Percentiles rank a stretch among this genome's conserved stretches.
Evolutionary conservation across 805 yeast species (phyloP).

Genomic region (Naumovozyma dairenensis): DNA sequence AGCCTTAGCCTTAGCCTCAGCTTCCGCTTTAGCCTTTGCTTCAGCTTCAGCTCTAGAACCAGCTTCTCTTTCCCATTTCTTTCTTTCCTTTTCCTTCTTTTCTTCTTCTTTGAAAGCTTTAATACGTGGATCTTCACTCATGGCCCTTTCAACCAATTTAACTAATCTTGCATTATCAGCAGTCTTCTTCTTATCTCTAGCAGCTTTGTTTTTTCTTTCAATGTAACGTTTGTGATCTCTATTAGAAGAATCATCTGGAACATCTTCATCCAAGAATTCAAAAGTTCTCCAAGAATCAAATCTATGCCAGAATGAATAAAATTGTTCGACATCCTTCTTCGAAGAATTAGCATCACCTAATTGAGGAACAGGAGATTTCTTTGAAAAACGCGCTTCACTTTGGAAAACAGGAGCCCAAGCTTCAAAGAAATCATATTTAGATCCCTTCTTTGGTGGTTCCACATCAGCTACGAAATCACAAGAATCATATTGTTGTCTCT

Average conservation of each 20-base stretch:
- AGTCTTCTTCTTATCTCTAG: slow-evolving; percentile 94
- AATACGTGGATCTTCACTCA: slow-evolving; percentile 89
- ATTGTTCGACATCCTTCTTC: slow-evolving; percentile 74
- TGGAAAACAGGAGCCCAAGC: slow-evolving; percentile 90
- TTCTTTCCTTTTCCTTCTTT: slow-evolving; percentile 86
- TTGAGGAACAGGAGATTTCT: slow-evolving; percentile 76
- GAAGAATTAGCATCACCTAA: slow-evolving; percentile 61
- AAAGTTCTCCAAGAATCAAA: slow-evolving; percentile 98
- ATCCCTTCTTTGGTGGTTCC: slow-evolving; percentile 66
- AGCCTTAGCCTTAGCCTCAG: slow-evolving; percentile 71
- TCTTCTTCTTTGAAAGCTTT: slow-evolving; percentile 87
- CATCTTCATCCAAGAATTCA: slow-evolving; percentile 97
- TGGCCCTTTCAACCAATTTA: slow-evolving; percentile 80
- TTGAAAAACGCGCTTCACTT: slow-evolving; percentile 86
- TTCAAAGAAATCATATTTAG: slow-evolving; percentile 73
- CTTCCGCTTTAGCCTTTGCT: slow-evolving; percentile 77
- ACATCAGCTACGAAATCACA: slow-evolving; percentile 87
- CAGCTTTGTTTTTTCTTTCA: slow-evolving; percentile 93
- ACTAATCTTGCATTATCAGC: slow-evolving; percentile 89
- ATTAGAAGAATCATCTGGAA: slow-evolving; percentile 97
- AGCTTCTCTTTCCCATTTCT: slow-evolving; percentile 97
- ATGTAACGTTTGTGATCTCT: slow-evolving; percentile 98
- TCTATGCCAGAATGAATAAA: slow-evolving; percentile 87
- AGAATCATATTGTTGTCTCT: slow-evolving; percentile 91
- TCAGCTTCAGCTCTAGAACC: slow-evolving; percentile 96